Conservation (phyloP, 495 filamentous ascomycete genomes). For the Talaromyces wortmannii region DNA sequence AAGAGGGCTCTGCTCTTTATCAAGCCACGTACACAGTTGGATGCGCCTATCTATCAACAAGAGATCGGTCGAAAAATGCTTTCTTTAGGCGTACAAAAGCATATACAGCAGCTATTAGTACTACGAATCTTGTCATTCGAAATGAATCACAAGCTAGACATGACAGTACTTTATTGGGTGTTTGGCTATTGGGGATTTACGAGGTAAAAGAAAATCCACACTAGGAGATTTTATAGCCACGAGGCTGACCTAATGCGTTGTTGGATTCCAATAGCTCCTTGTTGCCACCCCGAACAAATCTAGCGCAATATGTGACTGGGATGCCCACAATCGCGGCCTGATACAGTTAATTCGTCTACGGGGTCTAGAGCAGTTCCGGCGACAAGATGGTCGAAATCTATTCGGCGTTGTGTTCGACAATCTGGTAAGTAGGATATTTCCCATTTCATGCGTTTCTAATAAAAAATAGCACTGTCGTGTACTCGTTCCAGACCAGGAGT, state of each 20-base stretch:
- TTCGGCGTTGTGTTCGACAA: slow-evolving; percentile 5
- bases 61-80: not conserved
- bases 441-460: slow-evolving; percentile 1
- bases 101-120: not conserved
- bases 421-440: not conserved
- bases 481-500: slow-evolving; percentile 6
- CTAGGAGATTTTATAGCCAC: not conserved
- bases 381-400: slow-evolving; percentile 8
- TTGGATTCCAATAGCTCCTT: not conserved
- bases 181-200: slow-evolving; percentile 10
- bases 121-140: not conserved
- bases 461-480: slow-evolving; percentile 6
- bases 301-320: not conserved
- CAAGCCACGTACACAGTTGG: not conserved
- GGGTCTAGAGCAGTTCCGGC: slow-evolving; percentile 4
- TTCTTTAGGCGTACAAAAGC: not conserved
- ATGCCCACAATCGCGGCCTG: slow-evolving; percentile 7
- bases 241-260: not conserved
- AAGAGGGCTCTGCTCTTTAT: not conserved
- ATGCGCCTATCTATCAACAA: not conserved
- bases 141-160: not conserved
- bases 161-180: slow-evolving; percentile 7
- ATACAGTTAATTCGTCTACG: slow-evolving; percentile 4
- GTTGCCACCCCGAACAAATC: slow-evolving; percentile 3
- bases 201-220: slow-evolving; percentile 4